Evolutionary conservation across 192 early-diverging fungal genomes (phyloP), one percentile per base, ranked within the genome.

Genomic region (Podila epicladia): DNA sequence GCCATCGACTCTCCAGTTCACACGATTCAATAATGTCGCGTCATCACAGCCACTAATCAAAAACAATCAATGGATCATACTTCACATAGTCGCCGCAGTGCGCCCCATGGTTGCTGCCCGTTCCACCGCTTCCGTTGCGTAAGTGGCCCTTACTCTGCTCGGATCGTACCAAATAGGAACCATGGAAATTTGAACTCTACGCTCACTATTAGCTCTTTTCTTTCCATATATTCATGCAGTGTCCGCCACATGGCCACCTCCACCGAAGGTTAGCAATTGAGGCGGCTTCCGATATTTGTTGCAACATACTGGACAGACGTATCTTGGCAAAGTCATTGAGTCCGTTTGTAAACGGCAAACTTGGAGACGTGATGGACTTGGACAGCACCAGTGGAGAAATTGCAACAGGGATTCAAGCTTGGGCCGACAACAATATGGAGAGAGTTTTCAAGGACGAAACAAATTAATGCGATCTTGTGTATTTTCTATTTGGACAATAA

Each of bases 211-310:
- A 35, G 28, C 38, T 22, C 31, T 24, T 32, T 61, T 13, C 31
- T 1, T 37, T 5, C 33, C 33, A 9, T 28, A 59, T 72, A 22
- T 51, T 65, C 58, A 49, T 32, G 66, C 24, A 80, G 77, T 71
- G 73, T 80, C 62, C 77, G 77, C 58, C 77, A 80, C 71, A 80
- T 80, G 77, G 71, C 77, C 66, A 80, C 77, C 67, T 80, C 77
- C 35, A 19, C 77, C 28, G 77, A 80, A 80, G 77, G 77, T 80
- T 80, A 72, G 77, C 66, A 64, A 26, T 17, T 24, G 41, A 45
- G 41, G 3, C 41, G 17, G 41, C 12, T 45, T 3, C 41, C 38
- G 11, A 45, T 45, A 45, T 45, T 13, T 45, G 15, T 17, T 45
- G 11, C 41, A 45, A 45, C 41, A 12, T 15, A 3, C 41, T 45